Conservation (phyloP, 768 basidiomycete species). For the Pleurotus ostreatus region DNA sequence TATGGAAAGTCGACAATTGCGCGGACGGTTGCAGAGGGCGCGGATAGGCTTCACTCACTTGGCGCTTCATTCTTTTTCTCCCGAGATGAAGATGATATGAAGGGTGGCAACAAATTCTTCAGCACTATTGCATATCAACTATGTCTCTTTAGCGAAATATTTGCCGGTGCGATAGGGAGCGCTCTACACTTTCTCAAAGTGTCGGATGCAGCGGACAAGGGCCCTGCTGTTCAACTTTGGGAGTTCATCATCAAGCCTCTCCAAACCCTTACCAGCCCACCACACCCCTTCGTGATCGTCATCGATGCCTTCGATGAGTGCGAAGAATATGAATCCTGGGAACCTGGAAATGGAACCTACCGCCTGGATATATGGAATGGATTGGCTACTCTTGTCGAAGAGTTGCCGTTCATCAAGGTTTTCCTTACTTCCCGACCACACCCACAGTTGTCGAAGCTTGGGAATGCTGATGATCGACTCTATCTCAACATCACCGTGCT, state of each 20-base stretch:
- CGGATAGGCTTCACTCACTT: slow-evolving; percentile 7
- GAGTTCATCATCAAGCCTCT: slow-evolving; percentile 16
- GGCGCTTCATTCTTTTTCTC: slow-evolving; percentile 22
- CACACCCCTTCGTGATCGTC: slow-evolving; percentile 9
- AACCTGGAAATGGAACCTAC: neutral
- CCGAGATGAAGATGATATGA: slow-evolving; percentile 7
- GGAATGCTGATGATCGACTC: neutral
- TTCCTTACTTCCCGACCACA: slow-evolving; percentile 10
- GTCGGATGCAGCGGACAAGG: slow-evolving; percentile 6
- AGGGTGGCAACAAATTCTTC: slow-evolving; percentile 11
- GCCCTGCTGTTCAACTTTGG: slow-evolving; percentile 10
- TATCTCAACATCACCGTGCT: slow-evolving; percentile 3
- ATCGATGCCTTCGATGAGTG: slow-evolving; percentile 23
- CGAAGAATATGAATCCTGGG: slow-evolving; percentile 3
- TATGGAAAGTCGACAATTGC: slow-evolving; percentile 5
- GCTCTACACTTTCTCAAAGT: slow-evolving; percentile 9
- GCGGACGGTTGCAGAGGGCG: neutral
- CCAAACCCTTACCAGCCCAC: neutral
- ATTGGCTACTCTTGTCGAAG: slow-evolving; percentile 3
- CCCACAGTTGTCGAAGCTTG: slow-evolving; percentile 4
- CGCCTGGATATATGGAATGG: neutral
- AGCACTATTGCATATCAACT: slow-evolving; percentile 18
- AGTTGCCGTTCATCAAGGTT: slow-evolving; percentile 6
- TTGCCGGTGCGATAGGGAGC: slow-evolving; percentile 7
- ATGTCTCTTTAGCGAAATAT: slow-evolving; percentile 4